A percentile compares a stretch with the other conserved stretches of the same genome.
Evolutionary conservation across 2,329 filamentous ascomycete genomes (phyloP).

Genomic region (Fonsecaea multimorphosa): DNA sequence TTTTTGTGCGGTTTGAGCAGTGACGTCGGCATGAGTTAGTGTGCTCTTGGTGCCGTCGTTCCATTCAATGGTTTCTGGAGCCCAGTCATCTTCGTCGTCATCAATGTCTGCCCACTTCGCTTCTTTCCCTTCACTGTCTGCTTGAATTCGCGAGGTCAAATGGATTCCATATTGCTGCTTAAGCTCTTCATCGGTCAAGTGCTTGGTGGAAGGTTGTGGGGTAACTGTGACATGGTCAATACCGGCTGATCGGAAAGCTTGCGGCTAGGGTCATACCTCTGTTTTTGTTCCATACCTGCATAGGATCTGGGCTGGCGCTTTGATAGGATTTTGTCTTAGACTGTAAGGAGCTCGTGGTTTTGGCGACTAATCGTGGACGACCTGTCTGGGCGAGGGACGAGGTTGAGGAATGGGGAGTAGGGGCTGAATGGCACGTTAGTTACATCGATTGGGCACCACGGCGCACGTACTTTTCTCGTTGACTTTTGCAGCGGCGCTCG

Average conservation of each 20-base stretch:
- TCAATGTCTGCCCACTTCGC: constrained; percentile 73
- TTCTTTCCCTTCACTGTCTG: constrained; percentile 66
- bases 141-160: constrained; percentile 68
- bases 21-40: constrained; percentile 54
- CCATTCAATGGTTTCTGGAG: constrained; percentile 71
- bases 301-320: constrained; percentile 65
- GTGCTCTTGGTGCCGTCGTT: constrained; percentile 72
- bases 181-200: constrained; percentile 71
- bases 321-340: constrained; percentile 58
- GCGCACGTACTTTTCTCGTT: constrained; percentile 60
- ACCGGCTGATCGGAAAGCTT: constrained; percentile 11
- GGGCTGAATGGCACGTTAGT: constrained; percentile 43
- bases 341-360: constrained; percentile 61
- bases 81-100: constrained; percentile 70
- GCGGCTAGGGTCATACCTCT: constrained; percentile 55
- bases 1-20: constrained; percentile 36
- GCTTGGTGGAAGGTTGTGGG: constrained; percentile 60
- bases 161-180: constrained; percentile 73
- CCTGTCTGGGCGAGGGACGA: constrained; percentile 52
- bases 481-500: constrained; percentile 57
- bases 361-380: constrained; percentile 67
- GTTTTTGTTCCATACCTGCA: constrained; percentile 73
- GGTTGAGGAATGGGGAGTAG: constrained; percentile 48
- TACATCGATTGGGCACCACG: neutral
- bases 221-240: constrained; percentile 56